Evolutionary conservation across 1,284 basidiomycete genomes (phyloP).

Genomic region (Pyrrhoderma noxium): DNA sequence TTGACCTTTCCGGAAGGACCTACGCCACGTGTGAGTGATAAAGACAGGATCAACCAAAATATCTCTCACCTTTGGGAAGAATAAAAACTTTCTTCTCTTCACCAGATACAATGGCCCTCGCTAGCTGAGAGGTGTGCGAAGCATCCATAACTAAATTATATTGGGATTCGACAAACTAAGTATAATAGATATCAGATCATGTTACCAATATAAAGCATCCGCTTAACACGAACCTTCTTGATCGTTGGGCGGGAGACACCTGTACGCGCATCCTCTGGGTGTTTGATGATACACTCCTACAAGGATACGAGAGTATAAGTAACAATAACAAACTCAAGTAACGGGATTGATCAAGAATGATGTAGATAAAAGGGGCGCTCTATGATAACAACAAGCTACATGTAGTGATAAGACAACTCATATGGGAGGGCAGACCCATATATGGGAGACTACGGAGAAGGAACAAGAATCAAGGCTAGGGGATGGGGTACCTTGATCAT

Average conservation of each 20-base stretch:
- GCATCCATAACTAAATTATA: conserved; percentile 58
- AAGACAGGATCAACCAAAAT: not conserved
- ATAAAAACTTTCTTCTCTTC: conserved; percentile 54
- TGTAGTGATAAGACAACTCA: too few relatives aligned
- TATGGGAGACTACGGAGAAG: not conserved
- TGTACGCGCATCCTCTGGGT: conserved; percentile 57
- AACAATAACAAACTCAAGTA: not conserved
- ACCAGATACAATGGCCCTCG: conserved; percentile 65
- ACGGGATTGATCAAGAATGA: not conserved
- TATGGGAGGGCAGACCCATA: not conserved
- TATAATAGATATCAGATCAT: conserved; percentile 5
- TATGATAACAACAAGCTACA: too few relatives aligned
- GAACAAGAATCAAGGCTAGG: not conserved
- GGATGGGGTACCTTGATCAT: conserved; percentile 44
- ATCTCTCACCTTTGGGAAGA: conserved; percentile 49
- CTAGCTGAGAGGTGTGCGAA: conserved; percentile 57
- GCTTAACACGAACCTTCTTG: conserved; percentile 54
- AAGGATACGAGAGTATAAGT: conserved; percentile 5
- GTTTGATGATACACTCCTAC: conserved; percentile 64
- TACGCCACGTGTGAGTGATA: conserved; percentile 9
- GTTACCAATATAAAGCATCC: not conserved
- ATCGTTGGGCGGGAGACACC: conserved; percentile 74
- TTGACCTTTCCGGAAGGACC: conserved; percentile 70
- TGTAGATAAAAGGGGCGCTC: too few relatives aligned
- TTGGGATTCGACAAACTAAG: conserved; percentile 64